Evolutionary conservation across 495 filamentous ascomycete species (phyloP), one percentile per base, ranked within the genome.

Genomic region (Penicillium paxilli): DNA sequence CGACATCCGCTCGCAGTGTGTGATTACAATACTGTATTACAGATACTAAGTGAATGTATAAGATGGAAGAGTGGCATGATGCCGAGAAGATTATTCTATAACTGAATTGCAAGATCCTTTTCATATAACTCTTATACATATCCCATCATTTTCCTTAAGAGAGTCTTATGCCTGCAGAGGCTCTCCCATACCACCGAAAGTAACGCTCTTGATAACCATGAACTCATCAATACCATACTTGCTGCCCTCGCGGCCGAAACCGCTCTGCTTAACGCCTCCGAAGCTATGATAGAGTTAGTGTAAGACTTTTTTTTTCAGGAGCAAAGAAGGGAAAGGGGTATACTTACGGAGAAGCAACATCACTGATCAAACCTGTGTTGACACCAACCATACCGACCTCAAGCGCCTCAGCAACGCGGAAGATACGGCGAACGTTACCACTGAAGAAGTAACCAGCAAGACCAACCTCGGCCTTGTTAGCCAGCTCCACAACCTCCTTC

Each of bases 211-310:
- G 38, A 87, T 89, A 47, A 83, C 72, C 64, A 87, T 80, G 69
- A 95, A 98, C 73, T 97, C 94, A 9, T 88, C 89, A 60, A 95
- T 87, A 14, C 94, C 94, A 65, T 96, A 91, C 70, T 87, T 87
- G 69, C 88, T 92, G 28, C 94, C 94, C 73, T 98, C 93, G 28
- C 92, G 72, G 17, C 94, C 93, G 59, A 97, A 97, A 4, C 93
- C 93, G 65, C 87, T 91, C 71, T 90, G 80, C 72, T 98, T 98
- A 16, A 98, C 90, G 52, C 93, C 94, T 17, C 93, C 94, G 66
- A 97, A 98, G 25, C 83, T 69, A 63, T 16, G 16, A 42, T 24
- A 2, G 22, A 14, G 63, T 77, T 58, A 72, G 70, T 35, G 11
- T 12, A 20, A 62, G n/a, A n/a, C n/a, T n/a, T n/a, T n/a, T n/a